Conservation (phyloP, 2,329 filamentous ascomycete genomes). For the Aulographum hederae region DNA sequence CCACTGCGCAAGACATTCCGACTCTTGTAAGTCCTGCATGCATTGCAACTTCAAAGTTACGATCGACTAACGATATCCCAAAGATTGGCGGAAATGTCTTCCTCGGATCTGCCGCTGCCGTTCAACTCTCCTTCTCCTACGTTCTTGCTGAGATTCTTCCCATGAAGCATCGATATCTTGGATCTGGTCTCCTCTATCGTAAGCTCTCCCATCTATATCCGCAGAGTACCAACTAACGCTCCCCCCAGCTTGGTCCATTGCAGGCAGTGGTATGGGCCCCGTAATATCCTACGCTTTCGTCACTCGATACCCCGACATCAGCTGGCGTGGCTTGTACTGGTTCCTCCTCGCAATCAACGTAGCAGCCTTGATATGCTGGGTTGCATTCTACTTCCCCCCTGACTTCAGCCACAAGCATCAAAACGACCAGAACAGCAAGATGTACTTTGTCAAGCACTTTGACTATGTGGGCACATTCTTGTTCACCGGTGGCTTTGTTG, state of each 20-base stretch:
- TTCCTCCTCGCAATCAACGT: constrained; percentile 9
- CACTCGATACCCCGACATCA: constrained; percentile 6
- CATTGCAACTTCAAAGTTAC: no score
- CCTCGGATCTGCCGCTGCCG: constrained; percentile 4
- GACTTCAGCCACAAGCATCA: constrained; percentile 9
- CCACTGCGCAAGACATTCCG: constrained; percentile 6
- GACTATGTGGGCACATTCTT: constrained; percentile 9
- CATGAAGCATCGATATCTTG: constrained; percentile 10
- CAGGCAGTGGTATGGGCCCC: constrained; percentile 8
- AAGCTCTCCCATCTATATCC: no score
- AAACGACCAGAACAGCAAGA: constrained; percentile 8
- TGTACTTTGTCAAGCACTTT: constrained; percentile 10
- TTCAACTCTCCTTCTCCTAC: constrained; percentile 8
- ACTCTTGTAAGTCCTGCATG: no score
- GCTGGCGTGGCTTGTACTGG: constrained; percentile 10
- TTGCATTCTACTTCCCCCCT: constrained; percentile 10
- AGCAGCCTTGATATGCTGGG: constrained; percentile 7
- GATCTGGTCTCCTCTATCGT: constrained; percentile 7
- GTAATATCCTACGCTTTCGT: constrained; percentile 8
- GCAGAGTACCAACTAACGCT: no score
- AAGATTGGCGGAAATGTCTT: constrained; percentile 4
- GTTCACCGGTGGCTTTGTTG: constrained; percentile 8
- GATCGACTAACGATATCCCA: no score
- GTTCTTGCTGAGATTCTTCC: constrained; percentile 10
- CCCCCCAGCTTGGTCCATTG: constrained; percentile 8